Conservation (phyloP, 2,329 filamentous ascomycete genomes). For the Penicillium sp. region DNA sequence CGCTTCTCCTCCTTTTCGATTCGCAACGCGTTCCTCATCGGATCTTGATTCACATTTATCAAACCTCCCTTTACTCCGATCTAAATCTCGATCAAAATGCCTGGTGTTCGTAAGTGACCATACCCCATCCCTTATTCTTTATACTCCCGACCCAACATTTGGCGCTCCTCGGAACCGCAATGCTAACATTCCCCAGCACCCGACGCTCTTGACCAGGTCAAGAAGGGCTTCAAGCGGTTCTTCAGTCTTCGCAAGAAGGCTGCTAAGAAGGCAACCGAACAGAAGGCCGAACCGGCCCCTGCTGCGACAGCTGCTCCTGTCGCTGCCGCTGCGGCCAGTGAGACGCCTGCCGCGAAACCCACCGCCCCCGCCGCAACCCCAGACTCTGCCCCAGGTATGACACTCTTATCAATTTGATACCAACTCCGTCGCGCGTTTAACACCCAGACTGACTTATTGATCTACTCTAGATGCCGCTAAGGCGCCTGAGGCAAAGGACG, state of each 20-base stretch:
- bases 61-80: background rate
- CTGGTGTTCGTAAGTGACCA: conserved; percentile 10
- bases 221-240: conserved; percentile 10
- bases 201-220: conserved; percentile 7
- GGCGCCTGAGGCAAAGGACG: background rate
- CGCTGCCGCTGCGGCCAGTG: background rate
- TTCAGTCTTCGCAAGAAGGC: conserved; percentile 10
- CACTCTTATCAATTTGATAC: background rate
- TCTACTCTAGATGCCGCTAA: background rate
- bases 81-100: conserved; percentile 3
- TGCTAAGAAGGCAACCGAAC: background rate
- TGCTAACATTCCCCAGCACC: conserved; percentile 1
- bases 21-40: background rate
- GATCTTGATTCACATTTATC: background rate
- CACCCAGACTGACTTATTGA: background rate
- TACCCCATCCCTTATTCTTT: background rate
- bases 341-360: background rate
- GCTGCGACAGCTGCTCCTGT: background rate
- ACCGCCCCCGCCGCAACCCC: conserved; percentile 1
- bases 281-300: background rate
- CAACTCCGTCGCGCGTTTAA: background rate
- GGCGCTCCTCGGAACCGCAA: background rate
- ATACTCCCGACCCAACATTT: background rate
- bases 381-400: conserved; percentile 1
- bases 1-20: conserved; percentile 5